Base-by-base conservation (phyloP, 306 rosid genomes). In the Pyrus bretschneideri region DNA sequence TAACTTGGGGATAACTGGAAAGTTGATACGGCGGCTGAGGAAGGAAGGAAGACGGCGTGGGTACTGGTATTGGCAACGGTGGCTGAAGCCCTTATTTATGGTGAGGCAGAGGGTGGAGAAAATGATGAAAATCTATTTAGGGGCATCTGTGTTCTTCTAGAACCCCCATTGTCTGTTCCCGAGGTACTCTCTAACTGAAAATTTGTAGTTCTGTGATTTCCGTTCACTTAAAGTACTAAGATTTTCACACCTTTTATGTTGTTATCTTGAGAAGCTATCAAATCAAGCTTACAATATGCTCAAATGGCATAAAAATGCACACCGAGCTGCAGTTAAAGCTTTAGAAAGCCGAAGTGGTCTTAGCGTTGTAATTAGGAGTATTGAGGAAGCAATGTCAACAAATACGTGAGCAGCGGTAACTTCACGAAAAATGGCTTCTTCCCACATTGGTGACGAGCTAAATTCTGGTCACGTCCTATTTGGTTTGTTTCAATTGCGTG, bases 21-120 rank as follows among this genome's bases (percentile, higher is more conserved):
- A 6, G 40, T 35, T 6, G 40, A 35, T 35, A 35, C 40, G 9
- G 40, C 6, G 40, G 40, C 40, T 35, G 54, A 49, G 54, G 54
- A 7, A 49, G 54, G 7, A 49, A 49, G 19, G 54, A 12, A 14
- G 54, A 14, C 3, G 19, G 54, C 1, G 54, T 49, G 19, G 52
- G 19, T 14, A 49, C 54, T 49, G 0, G 54, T 4, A 49, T 49
- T 49, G 54, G 3, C 19, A 46, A 49, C 54, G 54, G 54, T 19
- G 54, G 54, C 54, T 51, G 99, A 92, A 86, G 99, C 97, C 81
- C 99, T 95, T 68, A 70, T 95, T 58, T 95, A 92, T 71, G 97
- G 96, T 22, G 98, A 95, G 78, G 97, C 97, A 67, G 97, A 95
- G 87, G 98, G 98, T 44, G 98, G 98, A 60, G 98, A 95, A 87